phyloP scores from a whole-genome alignment of 2,329 filamentous ascomycete genomes.

The Colletotrichum magnum region DNA sequence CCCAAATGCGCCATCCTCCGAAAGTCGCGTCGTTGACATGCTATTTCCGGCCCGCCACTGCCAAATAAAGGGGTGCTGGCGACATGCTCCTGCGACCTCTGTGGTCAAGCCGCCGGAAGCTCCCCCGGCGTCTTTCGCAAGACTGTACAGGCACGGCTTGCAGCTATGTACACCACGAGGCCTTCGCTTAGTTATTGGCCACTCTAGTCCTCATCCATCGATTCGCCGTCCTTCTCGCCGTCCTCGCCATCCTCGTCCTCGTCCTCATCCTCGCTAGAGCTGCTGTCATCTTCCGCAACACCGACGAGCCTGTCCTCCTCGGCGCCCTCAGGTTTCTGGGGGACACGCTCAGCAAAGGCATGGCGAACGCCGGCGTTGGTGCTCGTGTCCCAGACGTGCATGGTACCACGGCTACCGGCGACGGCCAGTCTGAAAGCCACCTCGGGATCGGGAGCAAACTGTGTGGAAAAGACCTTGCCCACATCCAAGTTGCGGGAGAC shows the following conservation, averaged over 20 bases:
- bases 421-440: conserved; percentile 94
- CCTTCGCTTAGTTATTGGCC: background rate
- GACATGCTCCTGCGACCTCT: conserved; percentile 17
- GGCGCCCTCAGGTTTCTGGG: conserved; percentile 68
- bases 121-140: background rate
- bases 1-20: conserved; percentile 11
- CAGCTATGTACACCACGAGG: background rate
- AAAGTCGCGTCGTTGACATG: conserved; percentile 7
- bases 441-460: conserved; percentile 90
- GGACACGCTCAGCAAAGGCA: conserved; percentile 80
- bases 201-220: conserved; percentile 63
- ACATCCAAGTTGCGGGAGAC: conserved; percentile 93
- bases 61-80: background rate
- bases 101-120: conserved; percentile 7
- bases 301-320: conserved; percentile 84
- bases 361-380: conserved; percentile 90
- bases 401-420: conserved; percentile 91
- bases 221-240: conserved; percentile 59
- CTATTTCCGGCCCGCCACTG: conserved; percentile 4
- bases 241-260: conserved; percentile 58
- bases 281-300: conserved; percentile 77
- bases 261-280: conserved; percentile 74
- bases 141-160: background rate
- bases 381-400: conserved; percentile 96
- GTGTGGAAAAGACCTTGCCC: conserved; percentile 92